Conservation (phyloP, 192 early-diverging fungal species). For the Backusella mclennaniae region DNA sequence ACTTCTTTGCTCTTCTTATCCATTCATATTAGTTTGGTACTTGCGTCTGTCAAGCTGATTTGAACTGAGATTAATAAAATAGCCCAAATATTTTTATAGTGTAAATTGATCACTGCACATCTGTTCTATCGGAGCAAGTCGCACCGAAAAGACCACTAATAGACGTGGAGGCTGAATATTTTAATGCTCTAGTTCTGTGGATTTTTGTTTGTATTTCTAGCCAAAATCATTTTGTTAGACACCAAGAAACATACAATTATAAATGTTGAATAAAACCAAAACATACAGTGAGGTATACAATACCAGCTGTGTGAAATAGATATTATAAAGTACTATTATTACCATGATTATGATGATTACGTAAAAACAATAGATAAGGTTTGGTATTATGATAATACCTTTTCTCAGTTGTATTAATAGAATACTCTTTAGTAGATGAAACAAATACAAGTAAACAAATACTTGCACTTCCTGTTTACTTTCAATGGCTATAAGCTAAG, state of each 20-base stretch:
- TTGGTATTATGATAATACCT: background rate
- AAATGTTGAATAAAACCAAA: background rate
- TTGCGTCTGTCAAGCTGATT: background rate
- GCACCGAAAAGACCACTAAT: background rate
- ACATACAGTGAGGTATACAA: background rate
- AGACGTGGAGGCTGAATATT: background rate
- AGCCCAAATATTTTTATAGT: background rate
- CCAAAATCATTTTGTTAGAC: background rate
- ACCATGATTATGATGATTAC: background rate
- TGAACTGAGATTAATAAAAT: background rate
- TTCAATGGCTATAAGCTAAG: no score
- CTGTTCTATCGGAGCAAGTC: background rate
- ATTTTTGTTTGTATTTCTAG: background rate
- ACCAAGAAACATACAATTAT: background rate
- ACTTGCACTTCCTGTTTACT: background rate
- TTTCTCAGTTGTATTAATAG: background rate
- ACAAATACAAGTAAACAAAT: background rate
- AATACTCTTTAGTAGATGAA: background rate
- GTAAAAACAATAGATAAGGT: background rate
- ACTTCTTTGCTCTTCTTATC: no score
- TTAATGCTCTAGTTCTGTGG: background rate
- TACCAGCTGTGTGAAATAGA: background rate
- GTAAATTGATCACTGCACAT: background rate
- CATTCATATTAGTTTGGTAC: no score
- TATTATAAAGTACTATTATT: no score